These are phyloP conservation scores for Pseudozyma tsukubaensis DNA, from an alignment of 1,284 basidiomycete species.

Conservation along the genomic window DNA sequence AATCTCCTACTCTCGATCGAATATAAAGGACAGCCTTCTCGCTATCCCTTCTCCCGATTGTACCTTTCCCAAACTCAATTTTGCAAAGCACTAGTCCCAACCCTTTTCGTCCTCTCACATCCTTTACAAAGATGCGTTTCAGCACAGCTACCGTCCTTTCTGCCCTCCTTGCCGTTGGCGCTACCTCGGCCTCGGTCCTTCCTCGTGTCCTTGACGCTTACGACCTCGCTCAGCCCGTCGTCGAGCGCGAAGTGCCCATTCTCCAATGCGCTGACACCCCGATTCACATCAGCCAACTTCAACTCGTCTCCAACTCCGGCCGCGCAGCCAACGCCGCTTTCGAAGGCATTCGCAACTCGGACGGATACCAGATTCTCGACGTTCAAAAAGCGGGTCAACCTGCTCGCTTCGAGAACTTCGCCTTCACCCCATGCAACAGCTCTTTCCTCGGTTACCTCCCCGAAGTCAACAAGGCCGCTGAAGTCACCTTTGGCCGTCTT, in stretches of 20 bases:
- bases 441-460: constrained; percentile 43
- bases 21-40: constrained; percentile 6
- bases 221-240: constrained; percentile 42
- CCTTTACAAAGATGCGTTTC: constrained; percentile 34
- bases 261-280: constrained; percentile 35
- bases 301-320: constrained; percentile 26
- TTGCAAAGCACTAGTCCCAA: neutral
- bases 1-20: neutral
- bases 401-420: constrained; percentile 39
- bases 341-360: constrained; percentile 40
- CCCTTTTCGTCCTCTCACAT: neutral
- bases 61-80: neutral
- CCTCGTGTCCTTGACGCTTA: constrained; percentile 36
- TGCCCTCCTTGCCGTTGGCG: constrained; percentile 34
- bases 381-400: constrained; percentile 34
- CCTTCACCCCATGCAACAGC: constrained; percentile 41
- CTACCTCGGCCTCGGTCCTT: constrained; percentile 40
- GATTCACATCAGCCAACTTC: constrained; percentile 35
- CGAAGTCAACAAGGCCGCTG: constrained; percentile 44
- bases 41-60: neutral
- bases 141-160: constrained; percentile 23
- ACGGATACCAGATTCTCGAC: constrained; percentile 46
- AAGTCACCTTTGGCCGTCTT: constrained; percentile 44
- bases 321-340: constrained; percentile 40
- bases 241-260: constrained; percentile 36